These are phyloP conservation scores for Thymus quinquecostatus DNA, from an alignment of 257 asterid genomes.

Conservation along the genomic window DNA sequence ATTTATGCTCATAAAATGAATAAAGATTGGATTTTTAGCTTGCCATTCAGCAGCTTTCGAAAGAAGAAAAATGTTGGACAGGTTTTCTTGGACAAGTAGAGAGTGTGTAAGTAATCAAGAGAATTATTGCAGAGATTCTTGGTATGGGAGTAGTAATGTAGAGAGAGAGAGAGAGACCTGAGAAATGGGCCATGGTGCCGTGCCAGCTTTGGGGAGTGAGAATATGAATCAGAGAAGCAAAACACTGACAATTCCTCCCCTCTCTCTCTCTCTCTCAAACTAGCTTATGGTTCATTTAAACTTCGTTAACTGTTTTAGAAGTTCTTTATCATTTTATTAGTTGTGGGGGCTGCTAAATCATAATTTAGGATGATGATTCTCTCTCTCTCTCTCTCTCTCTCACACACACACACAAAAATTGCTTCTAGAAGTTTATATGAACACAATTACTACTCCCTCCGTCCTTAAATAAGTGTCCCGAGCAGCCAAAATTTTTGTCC, in stretches of 20 bases:
- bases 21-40: slow-evolving; percentile 30
- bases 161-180: slow-evolving; percentile 39
- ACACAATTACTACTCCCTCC: too few species aligned
- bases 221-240: slow-evolving; percentile 20
- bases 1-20: not conserved
- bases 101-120: not conserved
- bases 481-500: too few species aligned
- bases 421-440: not conserved
- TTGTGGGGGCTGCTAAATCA: not conserved
- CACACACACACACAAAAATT: not conserved
- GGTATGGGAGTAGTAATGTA: slow-evolving; percentile 41
- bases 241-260: not conserved
- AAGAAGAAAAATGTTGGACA: not conserved
- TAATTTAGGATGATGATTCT: not conserved
- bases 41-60: not conserved
- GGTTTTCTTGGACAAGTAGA: not conserved
- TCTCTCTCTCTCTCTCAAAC: not conserved
- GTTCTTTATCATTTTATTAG: slow-evolving; percentile 8
- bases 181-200: slow-evolving; percentile 58
- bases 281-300: not conserved
- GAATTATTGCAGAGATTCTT: slow-evolving; percentile 20
- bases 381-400: not conserved
- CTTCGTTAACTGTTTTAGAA: not conserved
- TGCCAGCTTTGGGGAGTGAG: slow-evolving; percentile 41
- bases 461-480: too few species aligned